These are phyloP conservation scores for Kandelia obovata DNA, from an alignment of 345 rosid species.

Conservation along the genomic window DNA sequence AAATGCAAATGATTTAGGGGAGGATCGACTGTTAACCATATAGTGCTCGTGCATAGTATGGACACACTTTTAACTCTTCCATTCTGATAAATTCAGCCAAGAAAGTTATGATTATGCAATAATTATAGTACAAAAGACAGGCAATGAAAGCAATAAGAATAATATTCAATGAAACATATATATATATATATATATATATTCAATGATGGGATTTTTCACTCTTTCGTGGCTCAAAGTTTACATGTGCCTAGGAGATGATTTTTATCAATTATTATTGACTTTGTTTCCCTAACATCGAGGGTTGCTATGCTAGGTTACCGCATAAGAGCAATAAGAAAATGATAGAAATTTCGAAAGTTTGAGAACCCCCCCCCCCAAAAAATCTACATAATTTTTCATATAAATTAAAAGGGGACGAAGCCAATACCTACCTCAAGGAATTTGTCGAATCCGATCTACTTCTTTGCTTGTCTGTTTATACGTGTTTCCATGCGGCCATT, in stretches of 20 bases:
- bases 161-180: neutral
- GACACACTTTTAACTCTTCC: no score
- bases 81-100: neutral
- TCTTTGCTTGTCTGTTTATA: constrained; percentile 27
- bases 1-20: no score
- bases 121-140: neutral
- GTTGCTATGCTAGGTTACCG: no score
- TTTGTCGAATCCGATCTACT: constrained; percentile 39
- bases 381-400: neutral
- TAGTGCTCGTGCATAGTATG: no score
- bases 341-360: constrained; percentile 24
- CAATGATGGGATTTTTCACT: constrained; percentile 13
- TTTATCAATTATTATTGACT: constrained; percentile 17
- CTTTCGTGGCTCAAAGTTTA: constrained; percentile 34
- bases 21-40: no score
- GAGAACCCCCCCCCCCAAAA: neutral
- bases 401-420: neutral
- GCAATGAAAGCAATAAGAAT: neutral
- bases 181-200: no score
- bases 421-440: constrained; percentile 6
- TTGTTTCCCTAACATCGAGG: neutral
- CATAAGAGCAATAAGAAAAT: constrained; percentile 8
- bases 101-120: constrained; percentile 26
- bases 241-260: constrained; percentile 20
- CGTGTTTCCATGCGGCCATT: constrained; percentile 6